A percentile compares a stretch with the other conserved stretches of the same genome.
Conservation (phyloP, 208 protist genomes). For the Phytomonas sp. region DNA sequence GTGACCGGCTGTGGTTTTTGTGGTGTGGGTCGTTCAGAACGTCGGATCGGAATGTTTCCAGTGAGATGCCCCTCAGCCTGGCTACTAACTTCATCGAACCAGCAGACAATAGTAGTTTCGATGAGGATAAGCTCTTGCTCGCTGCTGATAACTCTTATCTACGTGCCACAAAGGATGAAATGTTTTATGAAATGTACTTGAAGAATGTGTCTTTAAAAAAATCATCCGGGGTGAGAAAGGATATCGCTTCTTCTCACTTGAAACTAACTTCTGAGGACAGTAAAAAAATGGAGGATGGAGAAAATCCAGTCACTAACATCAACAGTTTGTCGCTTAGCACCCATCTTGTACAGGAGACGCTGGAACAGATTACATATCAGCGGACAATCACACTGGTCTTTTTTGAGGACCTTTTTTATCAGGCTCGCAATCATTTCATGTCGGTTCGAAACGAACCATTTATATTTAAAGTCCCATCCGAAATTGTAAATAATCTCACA, state of each 20-base stretch:
- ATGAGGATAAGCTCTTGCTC: slow-evolving; percentile 50
- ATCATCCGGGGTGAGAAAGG: not conserved
- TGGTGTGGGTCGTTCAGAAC: slow-evolving; percentile 81
- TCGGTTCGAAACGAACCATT: slow-evolving; percentile 26
- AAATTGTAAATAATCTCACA: slow-evolving; percentile 19
- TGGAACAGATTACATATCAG: slow-evolving; percentile 31
- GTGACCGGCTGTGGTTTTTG: slow-evolving; percentile 69
- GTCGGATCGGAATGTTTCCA: slow-evolving; percentile 48
- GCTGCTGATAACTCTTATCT: slow-evolving; percentile 47
- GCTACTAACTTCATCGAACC: slow-evolving; percentile 68
- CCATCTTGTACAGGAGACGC: slow-evolving; percentile 29
- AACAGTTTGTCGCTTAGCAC: slow-evolving; percentile 26
- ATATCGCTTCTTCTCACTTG: not conserved
- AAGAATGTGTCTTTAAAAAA: slow-evolving; percentile 17
- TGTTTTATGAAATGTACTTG: slow-evolving; percentile 77
- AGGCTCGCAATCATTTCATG: slow-evolving; percentile 59
- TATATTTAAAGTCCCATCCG: slow-evolving; percentile 8
- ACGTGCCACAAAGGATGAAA: slow-evolving; percentile 53
- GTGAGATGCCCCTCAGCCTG: slow-evolving; percentile 78
- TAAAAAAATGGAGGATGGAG: not conserved
- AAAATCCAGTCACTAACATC: not conserved
- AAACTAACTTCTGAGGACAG: not conserved
- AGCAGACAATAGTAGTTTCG: slow-evolving; percentile 14
- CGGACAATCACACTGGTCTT: slow-evolving; percentile 28
- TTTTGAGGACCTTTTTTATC: slow-evolving; percentile 74